Conservation (phyloP, 2,329 filamentous ascomycete genomes). For the Ophiostoma triangulosporum region DNA sequence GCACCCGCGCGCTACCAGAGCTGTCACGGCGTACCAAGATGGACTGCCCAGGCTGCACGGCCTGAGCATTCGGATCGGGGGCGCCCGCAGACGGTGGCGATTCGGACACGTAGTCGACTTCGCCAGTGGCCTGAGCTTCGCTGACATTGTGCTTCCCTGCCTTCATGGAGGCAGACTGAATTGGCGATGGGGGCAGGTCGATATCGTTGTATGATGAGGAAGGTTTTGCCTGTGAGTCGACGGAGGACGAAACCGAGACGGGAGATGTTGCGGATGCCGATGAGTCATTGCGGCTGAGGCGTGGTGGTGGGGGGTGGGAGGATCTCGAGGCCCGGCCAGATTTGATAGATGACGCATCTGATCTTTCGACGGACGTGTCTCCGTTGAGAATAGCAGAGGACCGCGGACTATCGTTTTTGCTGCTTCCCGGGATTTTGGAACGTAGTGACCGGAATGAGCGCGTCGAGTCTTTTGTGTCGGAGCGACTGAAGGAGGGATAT, state of each 20-base stretch:
- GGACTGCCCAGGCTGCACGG: slow-evolving; percentile 67
- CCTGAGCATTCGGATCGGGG: slow-evolving; percentile 32
- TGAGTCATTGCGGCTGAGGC: slow-evolving; percentile 32
- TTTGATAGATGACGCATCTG: slow-evolving; percentile 61
- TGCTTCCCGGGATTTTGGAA: slow-evolving; percentile 72
- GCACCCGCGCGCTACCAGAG: slow-evolving; percentile 49
- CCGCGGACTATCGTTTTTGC: slow-evolving; percentile 67
- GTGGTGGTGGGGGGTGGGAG: slow-evolving; percentile 23
- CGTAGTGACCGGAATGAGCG: slow-evolving; percentile 74
- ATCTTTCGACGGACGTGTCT: slow-evolving; percentile 46
- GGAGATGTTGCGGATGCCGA: slow-evolving; percentile 24
- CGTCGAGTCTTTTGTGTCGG: slow-evolving; percentile 84
- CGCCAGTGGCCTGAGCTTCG: slow-evolving; percentile 71
- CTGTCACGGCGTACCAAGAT: slow-evolving; percentile 77
- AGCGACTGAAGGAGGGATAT: slow-evolving; percentile 82
- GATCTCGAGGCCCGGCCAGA: slow-evolving; percentile 51
- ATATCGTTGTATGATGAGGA: slow-evolving; percentile 34
- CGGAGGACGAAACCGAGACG: slow-evolving; percentile 23
- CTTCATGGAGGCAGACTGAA: slow-evolving; percentile 62
- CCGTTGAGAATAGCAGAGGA: slow-evolving; percentile 55
- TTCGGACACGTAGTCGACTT: slow-evolving; percentile 91
- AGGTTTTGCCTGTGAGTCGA: slow-evolving; percentile 27
- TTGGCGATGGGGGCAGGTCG: slow-evolving; percentile 69
- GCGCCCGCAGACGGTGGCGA: slow-evolving; percentile 60
- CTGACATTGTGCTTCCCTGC: slow-evolving; percentile 64